Conservation (phyloP, 805 yeast species). For the Wickerhamomyces hampshirensis region DNA sequence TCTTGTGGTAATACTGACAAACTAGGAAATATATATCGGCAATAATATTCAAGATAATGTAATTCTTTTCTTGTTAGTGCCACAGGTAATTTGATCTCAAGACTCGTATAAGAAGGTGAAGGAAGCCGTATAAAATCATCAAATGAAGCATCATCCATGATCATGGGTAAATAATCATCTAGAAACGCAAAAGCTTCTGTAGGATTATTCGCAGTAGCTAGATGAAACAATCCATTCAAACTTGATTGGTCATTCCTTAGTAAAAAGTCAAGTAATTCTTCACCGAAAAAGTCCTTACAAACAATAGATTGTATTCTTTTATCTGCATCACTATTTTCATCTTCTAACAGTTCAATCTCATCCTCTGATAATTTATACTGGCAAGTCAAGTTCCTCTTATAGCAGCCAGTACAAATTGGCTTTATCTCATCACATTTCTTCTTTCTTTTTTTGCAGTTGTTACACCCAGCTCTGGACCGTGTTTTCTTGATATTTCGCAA, state of each 20-base stretch:
- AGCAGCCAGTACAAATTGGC: slow-evolving; percentile 43
- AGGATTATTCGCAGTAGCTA: background rate
- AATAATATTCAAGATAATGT: slow-evolving; percentile 38
- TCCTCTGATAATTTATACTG: slow-evolving; percentile 13
- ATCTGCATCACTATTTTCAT: slow-evolving; percentile 7
- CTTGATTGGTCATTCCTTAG: slow-evolving; percentile 6
- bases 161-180: slow-evolving; percentile 1
- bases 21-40: slow-evolving; percentile 36
- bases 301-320: slow-evolving; percentile 5
- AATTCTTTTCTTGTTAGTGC: slow-evolving; percentile 33
- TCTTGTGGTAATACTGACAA: slow-evolving; percentile 37
- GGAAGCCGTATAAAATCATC: slow-evolving; percentile 3
- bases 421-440: slow-evolving; percentile 46
- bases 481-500: too few relatives aligned
- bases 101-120: slow-evolving; percentile 14
- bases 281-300: slow-evolving; percentile 6
- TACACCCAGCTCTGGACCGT: slow-evolving; percentile 35
- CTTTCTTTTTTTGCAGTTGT: slow-evolving; percentile 38
- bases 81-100: slow-evolving; percentile 23
- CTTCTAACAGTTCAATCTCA: slow-evolving; percentile 12
- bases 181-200: slow-evolving; percentile 4
- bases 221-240: background rate
- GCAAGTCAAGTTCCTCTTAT: slow-evolving; percentile 27
- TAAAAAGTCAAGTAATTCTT: slow-evolving; percentile 4
- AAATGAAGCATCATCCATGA: slow-evolving; percentile 8